Conservation (phyloP, 345 rosid species). For the Trapa incisa region DNA sequence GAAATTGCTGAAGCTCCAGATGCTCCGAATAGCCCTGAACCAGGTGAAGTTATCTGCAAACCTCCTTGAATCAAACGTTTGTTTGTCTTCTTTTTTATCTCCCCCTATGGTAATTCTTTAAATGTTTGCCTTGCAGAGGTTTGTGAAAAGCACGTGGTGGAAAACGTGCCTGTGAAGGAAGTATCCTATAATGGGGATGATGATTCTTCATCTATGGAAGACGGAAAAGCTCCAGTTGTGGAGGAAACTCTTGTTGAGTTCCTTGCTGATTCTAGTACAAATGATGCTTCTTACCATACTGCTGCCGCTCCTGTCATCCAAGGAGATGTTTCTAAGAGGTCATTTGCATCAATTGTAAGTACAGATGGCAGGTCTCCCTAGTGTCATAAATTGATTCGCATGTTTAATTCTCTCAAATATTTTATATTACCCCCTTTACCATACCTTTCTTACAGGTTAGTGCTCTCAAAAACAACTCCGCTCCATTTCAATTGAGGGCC, state of each 20-base stretch:
- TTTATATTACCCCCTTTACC: not conserved
- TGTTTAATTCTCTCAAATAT: not conserved
- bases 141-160: conserved; percentile 9
- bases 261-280: conserved; percentile 5
- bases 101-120: not conserved
- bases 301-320: conserved; percentile 14
- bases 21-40: conserved; percentile 19
- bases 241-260: conserved; percentile 14
- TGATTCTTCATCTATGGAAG: conserved; percentile 15
- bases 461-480: conserved; percentile 23
- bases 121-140: conserved; percentile 17
- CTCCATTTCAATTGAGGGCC: conserved; percentile 32
- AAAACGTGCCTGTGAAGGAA: conserved; percentile 11
- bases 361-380: not conserved
- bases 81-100: not conserved
- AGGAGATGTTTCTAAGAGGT: conserved; percentile 37
- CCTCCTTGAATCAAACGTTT: not conserved
- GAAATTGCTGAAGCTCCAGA: conserved; percentile 7
- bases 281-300: conserved; percentile 10
- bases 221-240: conserved; percentile 20
- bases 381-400: not conserved
- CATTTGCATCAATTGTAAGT: conserved; percentile 56
- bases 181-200: conserved; percentile 11
- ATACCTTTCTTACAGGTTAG: conserved; percentile 24
- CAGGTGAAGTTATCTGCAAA: conserved; percentile 18